Base-by-base conservation (phyloP, 2,329 filamentous ascomycete genomes). In the Fusarium fujikuroi region DNA sequence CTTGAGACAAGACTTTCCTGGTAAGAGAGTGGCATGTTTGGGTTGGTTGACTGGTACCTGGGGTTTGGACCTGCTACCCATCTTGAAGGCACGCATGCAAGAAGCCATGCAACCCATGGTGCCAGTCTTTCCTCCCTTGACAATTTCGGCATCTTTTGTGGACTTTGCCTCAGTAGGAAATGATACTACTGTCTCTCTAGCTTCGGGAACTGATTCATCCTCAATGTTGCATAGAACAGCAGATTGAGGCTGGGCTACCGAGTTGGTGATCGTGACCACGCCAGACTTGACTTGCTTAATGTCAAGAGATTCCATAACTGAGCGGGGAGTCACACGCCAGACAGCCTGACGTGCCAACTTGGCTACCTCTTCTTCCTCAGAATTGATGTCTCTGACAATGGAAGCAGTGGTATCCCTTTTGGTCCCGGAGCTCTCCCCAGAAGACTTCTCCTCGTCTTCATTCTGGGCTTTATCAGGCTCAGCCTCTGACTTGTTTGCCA, bases 1-100 rank as follows among this genome's bases (percentile, higher is more conserved):
- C 16, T 39, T 69, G 21, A 70, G 34, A 30, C 59, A 69, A 16
- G 67, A n/a, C 43, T 43, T 69, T 8, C 4, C 10, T 2, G 60
- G 53, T 3, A 3, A 16, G 14, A 44, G 16, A 6, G 37, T 56
- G 15, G 25, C 21, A 23, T 70, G 67, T 7, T 60, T 43, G 9
- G 65, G 65, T 42, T 19, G 42, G 5, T 16, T 9, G 23, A 36
- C 28, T 28, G 16, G 30, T 11, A n/a, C 21, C 4, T 32, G 21
- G 14, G 30, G 23, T 19, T 54, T 23, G 18, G 18, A 15, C 11
- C 21, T 40, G 23, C 28, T 15, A 7, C n/a, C 9, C 9, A 18
- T 14, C 16, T 28, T 32, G 9, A 53, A 18, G 5, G 28, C 36
- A 12, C n/a, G 3, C 10, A 28, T 37, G 7, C 34, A 36, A 6